Conservation (phyloP, 208 protist genomes). For the Phytomonas francai region DNA sequence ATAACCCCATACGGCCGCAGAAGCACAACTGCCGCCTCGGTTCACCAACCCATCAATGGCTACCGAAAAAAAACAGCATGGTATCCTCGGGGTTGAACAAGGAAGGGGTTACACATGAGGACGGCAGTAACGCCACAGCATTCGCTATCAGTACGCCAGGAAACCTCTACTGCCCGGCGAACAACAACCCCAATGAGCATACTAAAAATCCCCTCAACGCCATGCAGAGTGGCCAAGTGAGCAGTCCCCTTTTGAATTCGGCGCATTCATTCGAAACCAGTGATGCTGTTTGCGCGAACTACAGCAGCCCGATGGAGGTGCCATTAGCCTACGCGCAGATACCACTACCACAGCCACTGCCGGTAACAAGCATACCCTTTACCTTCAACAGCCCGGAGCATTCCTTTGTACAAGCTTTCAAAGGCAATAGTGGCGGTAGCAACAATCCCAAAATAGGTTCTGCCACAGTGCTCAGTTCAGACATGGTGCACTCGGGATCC, state of each 20-base stretch:
- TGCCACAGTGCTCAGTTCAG: neutral
- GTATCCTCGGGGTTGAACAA: neutral
- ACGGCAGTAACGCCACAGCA: neutral
- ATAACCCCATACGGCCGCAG: slow-evolving; percentile 22
- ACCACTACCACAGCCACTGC: neutral
- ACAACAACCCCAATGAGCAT: neutral
- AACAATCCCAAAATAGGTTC: neutral
- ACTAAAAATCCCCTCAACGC: neutral
- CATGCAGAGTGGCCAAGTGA: neutral
- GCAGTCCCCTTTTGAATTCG: neutral
- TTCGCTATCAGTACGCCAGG: neutral
- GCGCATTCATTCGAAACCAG: neutral
- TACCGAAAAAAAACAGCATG: neutral
- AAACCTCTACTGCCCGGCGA: neutral
- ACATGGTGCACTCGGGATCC: neutral
- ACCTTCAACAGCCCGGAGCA: neutral
- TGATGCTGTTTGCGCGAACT: neutral
- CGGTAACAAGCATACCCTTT: neutral
- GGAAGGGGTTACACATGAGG: neutral
- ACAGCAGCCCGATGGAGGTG: neutral
- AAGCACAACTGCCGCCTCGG: neutral
- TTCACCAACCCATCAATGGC: neutral
- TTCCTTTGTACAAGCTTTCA: neutral
- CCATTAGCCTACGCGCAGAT: neutral
- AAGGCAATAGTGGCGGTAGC: neutral